A percentile compares a stretch with the other conserved stretches of the same genome.
These are phyloP conservation scores for Mortierella claussenii DNA, from an alignment of 192 early-diverging fungal genomes.

Conservation along the genomic window DNA sequence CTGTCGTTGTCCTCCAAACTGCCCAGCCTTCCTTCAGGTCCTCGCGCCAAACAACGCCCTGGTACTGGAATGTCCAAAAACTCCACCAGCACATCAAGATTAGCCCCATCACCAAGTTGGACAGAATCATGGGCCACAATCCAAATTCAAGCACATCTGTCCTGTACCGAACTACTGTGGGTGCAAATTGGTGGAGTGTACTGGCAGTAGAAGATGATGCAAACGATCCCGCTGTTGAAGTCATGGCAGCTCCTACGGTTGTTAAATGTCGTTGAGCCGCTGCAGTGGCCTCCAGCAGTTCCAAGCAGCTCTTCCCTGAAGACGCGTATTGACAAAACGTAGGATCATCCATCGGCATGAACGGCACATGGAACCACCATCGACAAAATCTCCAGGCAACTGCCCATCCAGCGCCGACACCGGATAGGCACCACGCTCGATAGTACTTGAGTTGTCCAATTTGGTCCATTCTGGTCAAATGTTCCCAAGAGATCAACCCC, in stretches of 20 bases:
- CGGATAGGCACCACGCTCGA: constrained; percentile 61
- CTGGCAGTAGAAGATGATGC: no score
- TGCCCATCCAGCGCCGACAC: constrained; percentile 62
- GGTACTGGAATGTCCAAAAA: constrained; percentile 69
- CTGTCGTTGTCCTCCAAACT: constrained; percentile 57
- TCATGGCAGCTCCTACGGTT: no score
- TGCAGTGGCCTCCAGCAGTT: constrained; percentile 19
- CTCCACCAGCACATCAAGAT: constrained; percentile 64
- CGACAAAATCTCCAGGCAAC: constrained; percentile 52
- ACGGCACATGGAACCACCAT: constrained; percentile 52
- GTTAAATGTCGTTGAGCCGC: constrained; percentile 9
- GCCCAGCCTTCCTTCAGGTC: constrained; percentile 63
- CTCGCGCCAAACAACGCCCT: constrained; percentile 63
- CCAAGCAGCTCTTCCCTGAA: constrained; percentile 38
- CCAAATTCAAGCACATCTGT: constrained; percentile 44
- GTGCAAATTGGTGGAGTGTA: no score
- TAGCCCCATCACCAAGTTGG: constrained; percentile 55
- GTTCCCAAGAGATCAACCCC: constrained; percentile 67
- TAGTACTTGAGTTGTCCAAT: constrained; percentile 56
- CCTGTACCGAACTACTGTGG: constrained; percentile 38
- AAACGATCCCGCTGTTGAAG: neutral
- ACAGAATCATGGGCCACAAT: constrained; percentile 52
- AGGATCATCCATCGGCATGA: constrained; percentile 50
- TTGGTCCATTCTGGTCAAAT: constrained; percentile 57
- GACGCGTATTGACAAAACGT: constrained; percentile 43